A percentile compares a stretch with the other conserved stretches of the same genome.
These are phyloP conservation scores for Fusarium sp. DNA, from an alignment of 2,329 filamentous ascomycete genomes.

Conservation along the genomic window DNA sequence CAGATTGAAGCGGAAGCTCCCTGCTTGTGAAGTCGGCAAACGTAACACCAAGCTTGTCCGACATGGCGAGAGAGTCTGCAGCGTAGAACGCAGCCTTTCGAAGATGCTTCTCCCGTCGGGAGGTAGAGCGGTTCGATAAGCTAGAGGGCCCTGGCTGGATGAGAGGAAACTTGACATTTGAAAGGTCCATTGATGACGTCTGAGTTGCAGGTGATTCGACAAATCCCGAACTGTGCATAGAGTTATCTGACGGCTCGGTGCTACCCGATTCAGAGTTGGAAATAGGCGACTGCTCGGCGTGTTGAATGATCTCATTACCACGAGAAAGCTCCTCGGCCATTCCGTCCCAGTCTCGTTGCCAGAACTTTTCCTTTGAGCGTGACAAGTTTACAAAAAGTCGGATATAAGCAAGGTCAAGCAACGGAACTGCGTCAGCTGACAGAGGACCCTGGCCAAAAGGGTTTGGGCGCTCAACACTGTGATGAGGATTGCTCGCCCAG, in stretches of 20 bases:
- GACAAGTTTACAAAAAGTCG: constrained; percentile 93
- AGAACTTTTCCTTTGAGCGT: constrained; percentile 90
- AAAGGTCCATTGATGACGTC: constrained; percentile 58
- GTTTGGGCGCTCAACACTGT: constrained; percentile 85
- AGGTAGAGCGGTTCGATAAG: constrained; percentile 57
- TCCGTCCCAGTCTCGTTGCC: constrained; percentile 91
- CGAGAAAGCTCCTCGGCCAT: constrained; percentile 88
- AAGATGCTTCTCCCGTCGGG: constrained; percentile 84
- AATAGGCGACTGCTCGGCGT: constrained; percentile 70
- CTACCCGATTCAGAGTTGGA: constrained; percentile 57
- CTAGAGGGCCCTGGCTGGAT: constrained; percentile 36
- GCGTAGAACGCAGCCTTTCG: constrained; percentile 96
- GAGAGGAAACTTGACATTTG: constrained; percentile 50
- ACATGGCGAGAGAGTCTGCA: constrained; percentile 88
- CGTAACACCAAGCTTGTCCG: constrained; percentile 84
- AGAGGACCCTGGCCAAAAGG: constrained; percentile 83
- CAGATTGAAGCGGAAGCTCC: constrained; percentile 88
- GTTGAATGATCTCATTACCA: constrained; percentile 78
- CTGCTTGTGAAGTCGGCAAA: constrained; percentile 85
- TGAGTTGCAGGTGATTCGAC: constrained; percentile 63
- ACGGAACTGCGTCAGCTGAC: constrained; percentile 88
- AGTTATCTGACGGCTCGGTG: constrained; percentile 58
- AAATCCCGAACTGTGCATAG: constrained; percentile 57
- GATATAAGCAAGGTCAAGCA: constrained; percentile 91
- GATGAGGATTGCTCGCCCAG: constrained; percentile 86